phyloP scores from a whole-genome alignment of 768 basidiomycete genomes.

The Postia placenta region DNA sequence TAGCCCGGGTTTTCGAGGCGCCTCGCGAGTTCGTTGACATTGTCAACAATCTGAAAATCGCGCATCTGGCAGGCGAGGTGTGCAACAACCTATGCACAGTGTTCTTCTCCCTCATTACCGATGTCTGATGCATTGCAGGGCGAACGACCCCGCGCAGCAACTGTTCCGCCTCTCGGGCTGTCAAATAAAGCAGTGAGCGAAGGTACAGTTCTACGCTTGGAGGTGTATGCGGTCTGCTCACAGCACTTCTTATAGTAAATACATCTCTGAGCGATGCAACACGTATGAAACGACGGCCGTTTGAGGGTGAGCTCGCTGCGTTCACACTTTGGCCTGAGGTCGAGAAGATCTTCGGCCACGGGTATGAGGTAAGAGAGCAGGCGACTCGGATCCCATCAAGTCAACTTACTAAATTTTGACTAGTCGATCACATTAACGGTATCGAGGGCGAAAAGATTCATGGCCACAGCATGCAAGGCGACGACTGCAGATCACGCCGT shows the following conservation, averaged over 20 bases:
- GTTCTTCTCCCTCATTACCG: not conserved
- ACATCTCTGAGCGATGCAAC: constrained; percentile 8
- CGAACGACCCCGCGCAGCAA: constrained; percentile 67
- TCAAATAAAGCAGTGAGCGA: constrained; percentile 89
- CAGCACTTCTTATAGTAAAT: not conserved
- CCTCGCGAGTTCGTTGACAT: constrained; percentile 72
- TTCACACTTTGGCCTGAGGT: constrained; percentile 94
- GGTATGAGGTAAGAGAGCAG: constrained; percentile 72
- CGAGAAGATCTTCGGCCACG: constrained; percentile 97
- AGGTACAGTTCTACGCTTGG: too few species aligned
- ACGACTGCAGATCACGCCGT: constrained; percentile 86
- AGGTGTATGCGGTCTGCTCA: not conserved
- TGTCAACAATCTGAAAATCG: constrained; percentile 45
- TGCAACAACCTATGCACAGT: not conserved
- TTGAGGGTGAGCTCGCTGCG: constrained; percentile 85
- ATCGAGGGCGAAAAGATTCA: constrained; percentile 59
- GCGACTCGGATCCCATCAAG: not conserved
- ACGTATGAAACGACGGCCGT: constrained; percentile 40
- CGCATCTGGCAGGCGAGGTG: constrained; percentile 36
- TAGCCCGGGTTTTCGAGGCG: constrained; percentile 89
- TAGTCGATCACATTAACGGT: constrained; percentile 79
- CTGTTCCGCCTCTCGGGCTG: constrained; percentile 87
- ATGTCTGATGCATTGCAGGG: not conserved
- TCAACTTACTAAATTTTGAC: not conserved
- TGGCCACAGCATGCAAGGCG: constrained; percentile 91